Base-by-base conservation (phyloP, 2,329 filamentous ascomycete species). In the Myriosclerotinia duriaeana region DNA sequence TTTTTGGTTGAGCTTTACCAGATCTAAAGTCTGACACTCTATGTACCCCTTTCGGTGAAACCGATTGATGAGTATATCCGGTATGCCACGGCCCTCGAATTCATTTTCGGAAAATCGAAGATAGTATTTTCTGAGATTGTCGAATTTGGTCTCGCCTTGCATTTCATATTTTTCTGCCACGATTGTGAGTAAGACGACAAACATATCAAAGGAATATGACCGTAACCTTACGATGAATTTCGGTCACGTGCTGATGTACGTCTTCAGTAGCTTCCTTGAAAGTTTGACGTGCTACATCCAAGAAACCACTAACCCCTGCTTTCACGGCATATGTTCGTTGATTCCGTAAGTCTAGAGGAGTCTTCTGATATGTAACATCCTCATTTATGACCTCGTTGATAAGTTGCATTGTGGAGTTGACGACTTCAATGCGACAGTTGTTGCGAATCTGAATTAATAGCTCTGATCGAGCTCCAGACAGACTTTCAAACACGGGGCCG, bases 321-420 rank as follows among this genome's bases (percentile, higher is more conserved):
- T 90, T 95, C 42, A 98, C 89, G 30, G 94, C 94, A 79, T 96
- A 97, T 0, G 90, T 91, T 69, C 94, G 84, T 75, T 98, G 94
- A 69, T 97, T 96, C 17, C 93, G 86, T 66, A 97, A 81, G 69
- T 97, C 94, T 5, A 98, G 82, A 0, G 95, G 89, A 30, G 89
- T 87, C 56, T 84, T 91, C 67, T 91, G 89, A 71, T 90, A 96
- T 0, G 83, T 85, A 0, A 93, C 91, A 75, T 97, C 91, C 11
- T 90, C 85, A 70, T 98, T 95, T 71, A 99, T 88, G 0, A 86
- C 86, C 17, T 82, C 79, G 54, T 85, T 79, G 62, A 99, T 93
- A 1, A 90, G 78, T 2, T 83, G 79, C 54, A 88, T 80, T 3
- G 94, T 83, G 0, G 83, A 81, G 22, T 80, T 79, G 6, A 89